Evolutionary conservation across 805 yeast species (phyloP), one percentile per base, ranked within the genome.

Genomic region (Millerozyma miso): DNA sequence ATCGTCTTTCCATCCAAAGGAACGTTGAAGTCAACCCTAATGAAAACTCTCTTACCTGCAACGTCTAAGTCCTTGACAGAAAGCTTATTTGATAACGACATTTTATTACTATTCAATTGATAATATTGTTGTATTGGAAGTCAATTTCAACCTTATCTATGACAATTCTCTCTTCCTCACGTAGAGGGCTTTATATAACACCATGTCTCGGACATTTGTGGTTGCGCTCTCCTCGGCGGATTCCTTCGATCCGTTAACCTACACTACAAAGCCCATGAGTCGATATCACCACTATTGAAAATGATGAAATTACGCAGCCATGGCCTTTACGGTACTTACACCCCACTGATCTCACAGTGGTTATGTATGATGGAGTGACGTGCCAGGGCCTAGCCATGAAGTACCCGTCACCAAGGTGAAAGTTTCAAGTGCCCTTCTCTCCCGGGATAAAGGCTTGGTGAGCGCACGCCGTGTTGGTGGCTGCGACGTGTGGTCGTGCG

Each of bases 1-100:
- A 93, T 93, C 67, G 83, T 90, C 62, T 79, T 80, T 58, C 97
- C 98, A 65, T 93, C 98, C 59, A 93, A 82, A 67, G 95, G 95
- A 53, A 86, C 95, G 74, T 86, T 86, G 80, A 86, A 86, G 71
- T 91, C 97, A 51, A 95, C 99, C 76, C 99, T 87, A 80, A 93
- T 91, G 76, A 93, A 90, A 69, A 93, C 99, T 68, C 97, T 83
- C 80, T 93, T 90, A 70, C 80, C 90, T 59, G 83, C 67, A 68
- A 88, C 82, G 67, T 81, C 80, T 57, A 93, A 75, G 72, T 93
- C 99, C 65, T 85, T 80, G 70, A 93, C 97, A 46, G 97, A 84
- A 59, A 93, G 80, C 75, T 93, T 93, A 72, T 79, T 86, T 45
- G 96, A 81, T 67, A 93, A 81, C 57, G 99, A 95, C 99, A 93